Percentiles rank a stretch among this genome's conserved stretches.
phyloP scores from a whole-genome alignment of 495 filamentous ascomycete genomes.

The Chaetomium fimeti region DNA sequence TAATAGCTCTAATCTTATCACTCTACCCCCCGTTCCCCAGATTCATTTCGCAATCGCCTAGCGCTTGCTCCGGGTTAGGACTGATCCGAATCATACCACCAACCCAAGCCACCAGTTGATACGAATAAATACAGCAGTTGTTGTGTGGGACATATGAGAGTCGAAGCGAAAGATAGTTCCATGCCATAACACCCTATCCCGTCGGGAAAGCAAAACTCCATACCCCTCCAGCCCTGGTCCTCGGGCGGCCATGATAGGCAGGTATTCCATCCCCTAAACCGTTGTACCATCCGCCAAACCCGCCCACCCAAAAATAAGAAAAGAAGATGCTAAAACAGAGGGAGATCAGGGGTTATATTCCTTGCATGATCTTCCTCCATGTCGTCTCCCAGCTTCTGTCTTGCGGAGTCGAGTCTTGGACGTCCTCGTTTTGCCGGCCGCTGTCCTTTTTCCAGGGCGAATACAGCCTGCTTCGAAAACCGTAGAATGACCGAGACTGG shows the following conservation, averaged over 20 bases:
- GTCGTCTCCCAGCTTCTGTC: constrained; percentile 9
- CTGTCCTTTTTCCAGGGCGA: constrained; percentile 3
- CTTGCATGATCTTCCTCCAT: constrained; percentile 30
- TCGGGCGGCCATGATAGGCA: background rate
- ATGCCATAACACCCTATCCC: background rate
- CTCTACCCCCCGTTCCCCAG: background rate
- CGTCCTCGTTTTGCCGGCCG: background rate
- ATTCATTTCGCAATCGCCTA: background rate
- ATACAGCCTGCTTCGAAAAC: background rate
- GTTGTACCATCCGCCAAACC: constrained; percentile 9
- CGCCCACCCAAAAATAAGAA: constrained; percentile 1
- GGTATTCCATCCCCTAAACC: constrained; percentile 2
- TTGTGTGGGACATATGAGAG: background rate
- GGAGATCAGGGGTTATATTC: background rate
- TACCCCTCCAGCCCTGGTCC: constrained; percentile 4
- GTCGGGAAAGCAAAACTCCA: constrained; percentile 14
- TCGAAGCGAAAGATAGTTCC: background rate
- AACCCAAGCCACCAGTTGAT: constrained; percentile 2
- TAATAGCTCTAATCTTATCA: background rate
- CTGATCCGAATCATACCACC: background rate
- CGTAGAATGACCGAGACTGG: background rate
- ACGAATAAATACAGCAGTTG: background rate
- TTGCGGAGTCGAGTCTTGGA: background rate
- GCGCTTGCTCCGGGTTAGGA: background rate
- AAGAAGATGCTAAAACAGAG: constrained; percentile 13